phyloP scores from a whole-genome alignment of 208 protist genomes.

The Lotmaria passim region DNA sequence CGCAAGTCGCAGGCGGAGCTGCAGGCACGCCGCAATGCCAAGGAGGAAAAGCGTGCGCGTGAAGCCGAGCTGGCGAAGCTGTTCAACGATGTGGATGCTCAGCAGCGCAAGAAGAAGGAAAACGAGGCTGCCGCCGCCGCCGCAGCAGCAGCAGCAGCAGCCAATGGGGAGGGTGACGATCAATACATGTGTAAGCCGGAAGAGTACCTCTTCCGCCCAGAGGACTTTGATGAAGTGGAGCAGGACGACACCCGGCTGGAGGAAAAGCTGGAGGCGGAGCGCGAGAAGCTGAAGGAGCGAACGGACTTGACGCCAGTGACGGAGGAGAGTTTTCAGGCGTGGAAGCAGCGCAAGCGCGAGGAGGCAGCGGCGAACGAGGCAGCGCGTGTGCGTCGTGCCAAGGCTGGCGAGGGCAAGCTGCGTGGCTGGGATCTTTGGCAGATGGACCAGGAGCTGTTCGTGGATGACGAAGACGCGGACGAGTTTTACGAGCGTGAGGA shows the following conservation, averaged over 20 bases:
- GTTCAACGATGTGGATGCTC: slow-evolving; percentile 72
- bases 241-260: slow-evolving; percentile 82
- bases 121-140: slow-evolving; percentile 27
- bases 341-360: slow-evolving; percentile 71
- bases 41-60: slow-evolving; percentile 78
- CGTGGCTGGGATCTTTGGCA: slow-evolving; percentile 86
- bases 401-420: slow-evolving; percentile 75
- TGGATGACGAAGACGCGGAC: slow-evolving; percentile 86
- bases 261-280: slow-evolving; percentile 87
- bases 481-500: slow-evolving; percentile 80
- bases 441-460: slow-evolving; percentile 84
- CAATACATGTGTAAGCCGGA: slow-evolving; percentile 72
- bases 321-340: slow-evolving; percentile 79
- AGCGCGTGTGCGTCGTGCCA: slow-evolving; percentile 67
- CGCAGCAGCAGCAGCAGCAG: slow-evolving; percentile 3
- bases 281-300: slow-evolving; percentile 74
- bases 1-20: slow-evolving; percentile 71
- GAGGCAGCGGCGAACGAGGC: slow-evolving; percentile 70
- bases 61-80: slow-evolving; percentile 86
- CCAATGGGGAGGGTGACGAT: slow-evolving; percentile 35
- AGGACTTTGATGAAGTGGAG: slow-evolving; percentile 90
- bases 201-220: slow-evolving; percentile 88
- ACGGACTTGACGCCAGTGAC: slow-evolving; percentile 85
- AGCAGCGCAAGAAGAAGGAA: slow-evolving; percentile 33
- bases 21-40: slow-evolving; percentile 64